Base-by-base conservation (phyloP, 2,329 filamentous ascomycete genomes). In the Verticillium longisporum region DNA sequence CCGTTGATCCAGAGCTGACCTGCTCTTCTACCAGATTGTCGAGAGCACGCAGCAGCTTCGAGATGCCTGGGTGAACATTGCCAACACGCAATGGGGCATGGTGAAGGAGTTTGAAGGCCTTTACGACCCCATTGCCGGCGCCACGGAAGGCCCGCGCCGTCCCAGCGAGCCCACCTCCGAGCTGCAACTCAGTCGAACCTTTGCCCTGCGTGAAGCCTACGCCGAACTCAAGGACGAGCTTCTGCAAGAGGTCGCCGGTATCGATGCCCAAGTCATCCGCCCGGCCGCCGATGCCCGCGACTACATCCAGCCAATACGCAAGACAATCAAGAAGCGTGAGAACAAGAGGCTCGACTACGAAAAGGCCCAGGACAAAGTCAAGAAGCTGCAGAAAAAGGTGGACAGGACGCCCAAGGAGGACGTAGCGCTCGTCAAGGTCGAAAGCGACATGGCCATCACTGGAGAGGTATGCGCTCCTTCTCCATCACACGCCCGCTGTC, bases 271-370 rank as follows among this genome's bases (percentile, higher is more conserved):
- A 66, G 83, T 95, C 64, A 83, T 93, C 59, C 80, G 80, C 61
- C 90, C 91, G 0, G 88, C 88, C 4, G 84, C 83, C 61, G 83
- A 88, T 59, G 89, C 89, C 7, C 88, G 86, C 68, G 85, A 88
- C 59, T 84, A 78, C 60, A 80, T 94, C 62, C 84, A 87, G 65
- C 87, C 89, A 2, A 80, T 95, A 71, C 88, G 89, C 69, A 95
- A 92, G 76, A 88, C 87, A 1, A 91, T 96, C 69, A 95, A 94
- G 76, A 92, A 91, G 73, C 81, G 92, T 56, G 90, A 95, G 70
- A 90, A 93, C 68, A 90, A 87, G 75, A 88, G 91, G 60, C 72
- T 93, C 62, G 92, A 96, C 71, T 95, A 87, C 70, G 92, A 96
- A 74, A 85, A 89, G 67, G 88, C 88, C 66, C 87, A 91, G 72